Conservation (phyloP, 2,329 filamentous ascomycete genomes). For the Rhynchosporium agropyri region DNA sequence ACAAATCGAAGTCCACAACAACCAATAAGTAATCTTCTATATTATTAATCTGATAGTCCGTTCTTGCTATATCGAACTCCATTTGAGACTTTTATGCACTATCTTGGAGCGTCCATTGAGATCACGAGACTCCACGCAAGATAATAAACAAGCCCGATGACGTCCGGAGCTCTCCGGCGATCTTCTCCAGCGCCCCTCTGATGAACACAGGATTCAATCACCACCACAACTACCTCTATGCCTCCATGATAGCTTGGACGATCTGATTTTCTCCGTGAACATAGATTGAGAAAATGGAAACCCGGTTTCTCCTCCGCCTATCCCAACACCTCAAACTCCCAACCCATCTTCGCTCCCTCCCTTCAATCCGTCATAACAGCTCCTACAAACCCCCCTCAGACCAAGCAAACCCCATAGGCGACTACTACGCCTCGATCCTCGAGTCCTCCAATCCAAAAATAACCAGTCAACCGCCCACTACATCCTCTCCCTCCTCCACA, state of each 20-base stretch:
- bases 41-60: no score
- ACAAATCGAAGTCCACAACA: not conserved
- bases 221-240: conserved; percentile 27
- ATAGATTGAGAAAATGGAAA: conserved; percentile 32
- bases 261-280: conserved; percentile 1
- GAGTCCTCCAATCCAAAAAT: conserved; percentile 45
- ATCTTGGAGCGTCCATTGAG: conserved; percentile 1
- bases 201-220: conserved; percentile 22
- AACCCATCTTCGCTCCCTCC: conserved; percentile 22
- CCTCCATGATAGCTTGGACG: conserved; percentile 30
- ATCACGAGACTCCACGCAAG: conserved; percentile 28
- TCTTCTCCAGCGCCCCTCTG: conserved; percentile 32
- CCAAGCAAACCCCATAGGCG: conserved; percentile 53
- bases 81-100: not conserved
- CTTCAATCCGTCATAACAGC: conserved; percentile 24
- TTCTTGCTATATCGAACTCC: not conserved
- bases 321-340: conserved; percentile 30
- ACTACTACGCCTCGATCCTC: conserved; percentile 62
- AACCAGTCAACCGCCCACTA: conserved; percentile 31
- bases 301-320: conserved; percentile 34
- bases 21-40: not conserved
- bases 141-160: conserved; percentile 34
- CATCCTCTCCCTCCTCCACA: conserved; percentile 24
- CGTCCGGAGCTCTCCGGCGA: conserved; percentile 24
- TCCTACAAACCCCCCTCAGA: conserved; percentile 29